A percentile compares a stretch with the other conserved stretches of the same genome.
These are phyloP conservation scores for Fraxinus excelsior DNA, from an alignment of 257 asterid species.

Conservation along the genomic window DNA sequence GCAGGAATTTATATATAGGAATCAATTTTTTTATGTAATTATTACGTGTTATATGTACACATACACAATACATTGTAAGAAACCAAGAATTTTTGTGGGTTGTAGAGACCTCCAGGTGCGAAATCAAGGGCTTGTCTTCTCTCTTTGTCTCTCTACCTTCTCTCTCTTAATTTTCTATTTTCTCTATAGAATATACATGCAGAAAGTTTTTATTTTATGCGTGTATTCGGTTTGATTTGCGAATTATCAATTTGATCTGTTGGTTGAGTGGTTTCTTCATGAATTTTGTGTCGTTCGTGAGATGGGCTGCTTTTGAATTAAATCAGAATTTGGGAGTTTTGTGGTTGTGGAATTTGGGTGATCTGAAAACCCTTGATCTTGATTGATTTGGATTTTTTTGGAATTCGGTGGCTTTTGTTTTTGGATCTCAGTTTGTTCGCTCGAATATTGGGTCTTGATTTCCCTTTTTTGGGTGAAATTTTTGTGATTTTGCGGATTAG, in stretches of 20 bases:
- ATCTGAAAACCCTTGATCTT: conserved; percentile 67
- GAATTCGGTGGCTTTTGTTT: conserved; percentile 31
- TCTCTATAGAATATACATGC: neutral
- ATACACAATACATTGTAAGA: neutral
- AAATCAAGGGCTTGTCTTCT: conserved; percentile 12
- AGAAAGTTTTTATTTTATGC: conserved; percentile 6
- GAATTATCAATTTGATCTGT: conserved; percentile 53
- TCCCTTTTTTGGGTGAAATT: conserved; percentile 17
- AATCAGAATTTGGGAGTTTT: conserved; percentile 22
- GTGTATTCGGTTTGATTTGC: conserved; percentile 29
- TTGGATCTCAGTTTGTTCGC: conserved; percentile 60
- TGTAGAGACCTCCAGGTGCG: conserved; percentile 5
- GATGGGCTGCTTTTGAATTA: conserved; percentile 29
- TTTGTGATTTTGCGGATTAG: conserved; percentile 29
- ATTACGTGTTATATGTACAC: neutral
- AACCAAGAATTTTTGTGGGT: conserved; percentile 3
- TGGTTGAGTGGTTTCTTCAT: conserved; percentile 30
- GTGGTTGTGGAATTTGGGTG: neutral
- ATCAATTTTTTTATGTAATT: neutral
- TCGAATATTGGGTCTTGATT: conserved; percentile 33
- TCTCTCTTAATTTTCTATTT: neutral
- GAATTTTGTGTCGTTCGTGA: conserved; percentile 12
- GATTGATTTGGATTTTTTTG: conserved; percentile 35
- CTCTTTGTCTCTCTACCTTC: conserved; percentile 16
- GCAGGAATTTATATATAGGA: neutral